Base-by-base conservation (phyloP, 768 basidiomycete species). In the Panaeolus cyanescens region DNA sequence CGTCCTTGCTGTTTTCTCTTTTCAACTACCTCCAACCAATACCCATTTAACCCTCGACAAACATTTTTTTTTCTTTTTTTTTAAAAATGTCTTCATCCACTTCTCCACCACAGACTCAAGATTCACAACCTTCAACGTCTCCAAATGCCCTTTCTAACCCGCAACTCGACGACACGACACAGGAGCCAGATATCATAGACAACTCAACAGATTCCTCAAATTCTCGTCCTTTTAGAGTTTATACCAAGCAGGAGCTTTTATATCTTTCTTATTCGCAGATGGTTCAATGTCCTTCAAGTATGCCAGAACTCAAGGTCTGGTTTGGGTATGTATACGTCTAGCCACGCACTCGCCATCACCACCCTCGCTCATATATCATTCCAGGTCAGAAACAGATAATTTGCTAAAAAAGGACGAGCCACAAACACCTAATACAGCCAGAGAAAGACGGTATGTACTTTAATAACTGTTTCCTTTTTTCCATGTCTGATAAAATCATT, bases 221-320 rank as follows among this genome's bases (percentile, higher is more conserved):
- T 15, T 50, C 12, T 28, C 80, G 79, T 62, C 82, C 82, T 59
- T 81, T 89, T 66, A 77, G 83, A 65, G 83, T 86, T 64, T 95
- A 95, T 76, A 81, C 87, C 69, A 86, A 91, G 54, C 69, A 79
- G 54, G 87, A 93, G 63, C 75, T 93, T 36, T 84, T 95, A 56
- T 73, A 75, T 58, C 83, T 95, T 20, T 82, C 85, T 64, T 84
- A 83, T 64, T 94, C 93, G n/a, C 89, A 91, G 22, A 77, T 94
- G 37, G 89, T 95, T 25, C 79, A 83, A 62, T 77, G 80, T 25
- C 93, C 93, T 5, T 70, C 77, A 55, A 85, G 85, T 65, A 93
- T 95, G 93, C 93, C 93, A 55, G 79, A 85, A 50, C 77, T 95
- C 56, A 93, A 88, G 77, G 86, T 89, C 50, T 95, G 93, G 93